Conservation (phyloP, 768 basidiomycete species). For the Mycena crocata region DNA sequence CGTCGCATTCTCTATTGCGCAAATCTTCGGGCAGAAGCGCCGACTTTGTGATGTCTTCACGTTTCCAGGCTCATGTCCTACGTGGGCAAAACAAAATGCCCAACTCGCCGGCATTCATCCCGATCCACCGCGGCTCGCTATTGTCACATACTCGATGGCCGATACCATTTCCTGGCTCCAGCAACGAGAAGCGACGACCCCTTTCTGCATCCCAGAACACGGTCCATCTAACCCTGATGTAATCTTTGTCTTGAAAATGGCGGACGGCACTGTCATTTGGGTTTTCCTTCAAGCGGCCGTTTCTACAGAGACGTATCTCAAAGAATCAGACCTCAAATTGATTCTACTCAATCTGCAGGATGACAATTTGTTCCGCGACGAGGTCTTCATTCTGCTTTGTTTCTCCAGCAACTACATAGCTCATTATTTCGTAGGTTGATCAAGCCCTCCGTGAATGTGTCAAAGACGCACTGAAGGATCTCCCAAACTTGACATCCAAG, state of each 20-base stretch:
- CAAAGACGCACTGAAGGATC: not conserved
- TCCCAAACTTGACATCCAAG: not conserved
- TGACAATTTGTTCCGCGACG: not conserved
- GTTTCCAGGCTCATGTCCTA: not conserved
- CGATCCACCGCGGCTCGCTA: not conserved
- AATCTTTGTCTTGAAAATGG: not conserved
- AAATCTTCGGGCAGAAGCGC: not conserved
- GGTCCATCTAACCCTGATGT: not conserved
- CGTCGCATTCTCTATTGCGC: not conserved
- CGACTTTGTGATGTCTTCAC: not conserved
- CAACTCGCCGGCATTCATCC: not conserved
- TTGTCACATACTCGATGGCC: not conserved
- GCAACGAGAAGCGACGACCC: not conserved
- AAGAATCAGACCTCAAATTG: not conserved
- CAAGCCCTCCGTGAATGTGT: not conserved
- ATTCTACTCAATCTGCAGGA: not conserved
- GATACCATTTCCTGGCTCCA: not conserved
- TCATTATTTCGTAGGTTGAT: not conserved
- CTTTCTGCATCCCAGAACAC: not conserved
- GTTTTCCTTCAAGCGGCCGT: not conserved
- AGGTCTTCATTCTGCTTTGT: not conserved
- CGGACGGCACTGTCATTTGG: not conserved
- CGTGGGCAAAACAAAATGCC: constrained; percentile 3
- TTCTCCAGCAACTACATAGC: not conserved
- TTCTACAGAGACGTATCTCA: not conserved